phyloP scores from a whole-genome alignment of 768 basidiomycete species.

The Boletus speciosus region DNA sequence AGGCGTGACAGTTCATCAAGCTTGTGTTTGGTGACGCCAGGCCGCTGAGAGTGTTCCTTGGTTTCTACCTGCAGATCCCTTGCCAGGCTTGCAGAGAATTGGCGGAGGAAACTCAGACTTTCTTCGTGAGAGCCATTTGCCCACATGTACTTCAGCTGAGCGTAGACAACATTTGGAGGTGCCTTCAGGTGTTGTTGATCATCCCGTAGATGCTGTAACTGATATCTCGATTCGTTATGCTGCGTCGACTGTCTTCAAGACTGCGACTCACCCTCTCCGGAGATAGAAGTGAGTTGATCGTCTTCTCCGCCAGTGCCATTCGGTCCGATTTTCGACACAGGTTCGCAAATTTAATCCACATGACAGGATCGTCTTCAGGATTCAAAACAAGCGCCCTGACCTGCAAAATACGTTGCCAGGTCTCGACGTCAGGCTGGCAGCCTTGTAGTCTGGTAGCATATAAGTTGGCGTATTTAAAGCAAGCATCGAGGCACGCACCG shows the following conservation, averaged over 20 bases:
- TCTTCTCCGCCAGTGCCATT: slow-evolving; percentile 94
- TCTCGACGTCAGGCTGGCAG: slow-evolving; percentile 97
- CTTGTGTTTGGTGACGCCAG: slow-evolving; percentile 55
- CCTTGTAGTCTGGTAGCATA: slow-evolving; percentile 67
- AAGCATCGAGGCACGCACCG: slow-evolving; percentile 46
- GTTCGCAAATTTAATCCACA: slow-evolving; percentile 99
- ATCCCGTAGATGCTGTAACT: slow-evolving; percentile 48
- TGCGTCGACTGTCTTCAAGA: not conserved
- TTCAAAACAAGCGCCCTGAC: slow-evolving; percentile 90
- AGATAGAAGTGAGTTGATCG: slow-evolving; percentile 85
- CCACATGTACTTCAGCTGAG: slow-evolving; percentile 96
- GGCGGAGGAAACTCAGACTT: slow-evolving; percentile 76
- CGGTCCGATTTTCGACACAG: slow-evolving; percentile 93
- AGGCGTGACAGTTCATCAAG: slow-evolving; percentile 73
- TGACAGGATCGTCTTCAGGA: slow-evolving; percentile 90
- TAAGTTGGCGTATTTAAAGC: not conserved
- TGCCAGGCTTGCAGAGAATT: slow-evolving; percentile 74
- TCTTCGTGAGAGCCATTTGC: slow-evolving; percentile 75
- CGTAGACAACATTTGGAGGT: slow-evolving; percentile 94
- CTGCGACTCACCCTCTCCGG: slow-evolving; percentile 56
- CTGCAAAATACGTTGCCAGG: slow-evolving; percentile 97
- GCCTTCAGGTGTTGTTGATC: slow-evolving; percentile 62
- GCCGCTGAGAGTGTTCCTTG: slow-evolving; percentile 48
- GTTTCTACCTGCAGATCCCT: slow-evolving; percentile 67
- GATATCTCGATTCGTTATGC: slow-evolving; percentile 1